Conservation (phyloP, 768 basidiomycete species). For the Chalciporus sphaerocephalus region DNA sequence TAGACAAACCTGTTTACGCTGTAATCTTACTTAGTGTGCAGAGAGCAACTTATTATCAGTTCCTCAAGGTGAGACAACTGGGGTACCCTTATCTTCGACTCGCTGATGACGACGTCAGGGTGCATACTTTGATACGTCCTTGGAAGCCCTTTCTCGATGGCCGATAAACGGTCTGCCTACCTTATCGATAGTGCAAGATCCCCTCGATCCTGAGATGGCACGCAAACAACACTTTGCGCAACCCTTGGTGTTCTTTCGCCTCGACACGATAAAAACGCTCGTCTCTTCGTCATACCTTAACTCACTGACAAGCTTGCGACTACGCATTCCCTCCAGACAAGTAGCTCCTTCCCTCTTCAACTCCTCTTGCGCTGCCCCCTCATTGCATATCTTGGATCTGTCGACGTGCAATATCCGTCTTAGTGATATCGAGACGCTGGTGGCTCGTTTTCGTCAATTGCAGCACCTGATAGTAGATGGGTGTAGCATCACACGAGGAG, state of each 20-base stretch:
- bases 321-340: conserved; percentile 70
- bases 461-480: conserved; percentile 69
- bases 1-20: conserved; percentile 2
- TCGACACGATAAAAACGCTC: conserved; percentile 53
- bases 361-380: conserved; percentile 34
- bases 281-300: conserved; percentile 40
- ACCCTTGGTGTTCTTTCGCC: conserved; percentile 79
- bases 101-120: conserved; percentile 42
- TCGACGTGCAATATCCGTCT: conserved; percentile 62
- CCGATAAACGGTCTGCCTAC: conserved; percentile 39
- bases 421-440: conserved; percentile 49
- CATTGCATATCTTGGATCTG: conserved; percentile 64
- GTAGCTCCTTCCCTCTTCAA: conserved; percentile 41
- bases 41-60: conserved; percentile 75
- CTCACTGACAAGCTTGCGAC: conserved; percentile 50
- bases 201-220: conserved; percentile 41
- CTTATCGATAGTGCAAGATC: conserved; percentile 67
- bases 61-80: conserved; percentile 52
- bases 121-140: conserved; percentile 75
- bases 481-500: conserved; percentile 52
- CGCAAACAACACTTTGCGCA: conserved; percentile 58
- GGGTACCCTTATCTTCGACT: not conserved
- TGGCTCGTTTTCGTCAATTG: conserved; percentile 48
- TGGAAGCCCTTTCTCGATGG: conserved; percentile 64
- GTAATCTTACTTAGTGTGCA: conserved; percentile 44